Evolutionary conservation across 805 yeast genomes (phyloP).

Genomic region (Vanderwaltozyma verrucispora): DNA sequence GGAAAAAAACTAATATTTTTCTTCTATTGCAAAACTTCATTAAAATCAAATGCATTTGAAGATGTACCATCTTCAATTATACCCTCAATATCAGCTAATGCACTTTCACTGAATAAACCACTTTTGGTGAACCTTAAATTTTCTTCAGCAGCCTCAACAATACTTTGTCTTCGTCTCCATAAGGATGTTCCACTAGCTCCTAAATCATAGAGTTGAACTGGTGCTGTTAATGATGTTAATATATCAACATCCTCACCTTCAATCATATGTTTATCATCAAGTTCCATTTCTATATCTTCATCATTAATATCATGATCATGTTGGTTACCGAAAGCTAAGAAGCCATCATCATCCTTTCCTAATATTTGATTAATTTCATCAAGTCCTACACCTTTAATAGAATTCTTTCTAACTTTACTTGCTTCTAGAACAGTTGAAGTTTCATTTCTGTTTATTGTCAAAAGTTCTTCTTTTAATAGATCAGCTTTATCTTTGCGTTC

Average conservation of each 20-base stretch:
- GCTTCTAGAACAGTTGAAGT: not conserved
- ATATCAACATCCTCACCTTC: conserved; percentile 21
- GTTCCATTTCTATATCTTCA: conserved; percentile 4
- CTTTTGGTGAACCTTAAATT: conserved; percentile 65
- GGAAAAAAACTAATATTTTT: not conserved
- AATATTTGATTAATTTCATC: conserved; percentile 25
- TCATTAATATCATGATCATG: conserved; percentile 4
- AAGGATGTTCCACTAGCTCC: conserved; percentile 18
- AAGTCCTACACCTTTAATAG: conserved; percentile 23
- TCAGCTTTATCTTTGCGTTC: conserved; percentile 23
- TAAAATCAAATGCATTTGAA: conserved; percentile 16
- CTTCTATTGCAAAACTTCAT: conserved; percentile 18
- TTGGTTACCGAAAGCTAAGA: conserved; percentile 10
- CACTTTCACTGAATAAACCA: conserved; percentile 68
- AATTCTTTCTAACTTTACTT: conserved; percentile 10
- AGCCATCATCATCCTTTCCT: conserved; percentile 16
- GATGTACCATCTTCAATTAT: conserved; percentile 18
- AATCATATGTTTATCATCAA: not conserved
- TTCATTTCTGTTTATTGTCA: not conserved
- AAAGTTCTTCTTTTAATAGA: not conserved
- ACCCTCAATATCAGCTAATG: conserved; percentile 67
- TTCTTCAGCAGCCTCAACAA: conserved; percentile 66
- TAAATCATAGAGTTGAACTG: conserved; percentile 19
- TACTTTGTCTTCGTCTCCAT: conserved; percentile 51
- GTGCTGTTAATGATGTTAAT: conserved; percentile 27